Evolutionary conservation across 2,329 filamentous ascomycete genomes (phyloP), one percentile per base, ranked within the genome.

Genomic region (Aspergillus tamarii): DNA sequence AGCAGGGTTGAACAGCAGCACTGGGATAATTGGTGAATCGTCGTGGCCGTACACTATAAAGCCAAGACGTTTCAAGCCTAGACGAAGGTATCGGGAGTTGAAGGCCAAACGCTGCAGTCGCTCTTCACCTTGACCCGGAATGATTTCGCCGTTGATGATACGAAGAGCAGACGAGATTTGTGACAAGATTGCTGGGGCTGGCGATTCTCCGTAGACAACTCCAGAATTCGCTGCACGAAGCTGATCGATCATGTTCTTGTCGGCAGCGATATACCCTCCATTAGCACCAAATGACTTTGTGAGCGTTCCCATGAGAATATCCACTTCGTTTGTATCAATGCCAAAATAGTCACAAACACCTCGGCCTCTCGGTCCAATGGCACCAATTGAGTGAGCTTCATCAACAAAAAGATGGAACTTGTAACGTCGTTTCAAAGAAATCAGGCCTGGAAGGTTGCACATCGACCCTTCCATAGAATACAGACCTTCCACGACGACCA

Each of bases 391-490:
- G 83, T 99, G 95, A 41, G 95, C 95, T 81, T 99, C 95, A 73
- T 99, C 95, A 64, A 99, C 86, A 74, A 96, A 99, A 2, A 99
- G 87, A 75, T 93, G 87, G 82, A 97, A 99, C 84, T 97, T 98
- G 88, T 99, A 99, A 80, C 92, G 93, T 77, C 90, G 90, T 87
- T 97, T 97, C 69, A 99, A 85, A 57, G 85, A 87, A 63, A 99
- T 82, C 57, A 99, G 84, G 65, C 92, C 92, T 1, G 95, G 95
- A n/a, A 99, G 87, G 77, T 99, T 95, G 80, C 92, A 95, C 92
- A 99, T 96, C 69, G 94, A 97, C 56, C 95, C 95, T 82, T 99
- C 95, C 95, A 99, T 99, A 1, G 94, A 98, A 84, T 99, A 99
- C 23, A 99, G 86, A 71, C 95, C 95, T 78, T 99, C 95, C 43